Evolutionary conservation across 169 alveolate species (phyloP).

Genomic region (Besnoitia besnoiti): DNA sequence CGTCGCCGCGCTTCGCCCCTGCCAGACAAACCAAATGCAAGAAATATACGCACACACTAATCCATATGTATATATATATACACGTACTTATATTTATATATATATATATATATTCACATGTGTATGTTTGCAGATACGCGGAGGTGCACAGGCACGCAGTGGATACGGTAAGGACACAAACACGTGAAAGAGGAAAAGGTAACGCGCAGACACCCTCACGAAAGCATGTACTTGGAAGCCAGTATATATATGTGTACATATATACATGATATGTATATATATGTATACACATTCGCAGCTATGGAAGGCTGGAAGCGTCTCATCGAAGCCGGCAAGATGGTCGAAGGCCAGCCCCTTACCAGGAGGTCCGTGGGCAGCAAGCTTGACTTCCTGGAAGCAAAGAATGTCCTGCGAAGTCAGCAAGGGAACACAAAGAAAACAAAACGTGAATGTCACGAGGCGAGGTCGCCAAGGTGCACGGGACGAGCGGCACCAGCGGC

Average conservation of each 20-base stretch:
- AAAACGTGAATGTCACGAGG: no score
- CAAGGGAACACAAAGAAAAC: no score
- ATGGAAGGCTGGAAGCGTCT: no score
- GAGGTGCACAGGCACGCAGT: no score
- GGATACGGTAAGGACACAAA: no score
- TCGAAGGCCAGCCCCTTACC: background rate
- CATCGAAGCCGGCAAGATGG: background rate
- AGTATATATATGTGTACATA: background rate
- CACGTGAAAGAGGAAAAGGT: no score
- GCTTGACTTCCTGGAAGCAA: constrained; percentile 55
- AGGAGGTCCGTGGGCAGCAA: constrained; percentile 56
- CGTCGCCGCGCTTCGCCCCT: constrained; percentile 43
- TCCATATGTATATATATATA: background rate
- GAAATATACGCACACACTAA: background rate
- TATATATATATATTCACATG: no score
- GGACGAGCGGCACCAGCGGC: no score
- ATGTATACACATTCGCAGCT: background rate
- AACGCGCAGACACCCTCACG: no score
- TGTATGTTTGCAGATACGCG: background rate
- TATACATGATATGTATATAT: background rate
- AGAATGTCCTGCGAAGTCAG: constrained; percentile 44
- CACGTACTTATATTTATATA: no score
- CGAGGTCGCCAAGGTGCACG: no score
- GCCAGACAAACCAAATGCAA: background rate
- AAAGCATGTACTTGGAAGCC: no score